Base-by-base conservation (phyloP, 2,329 filamentous ascomycete species). In the Fusarium anguioides region DNA sequence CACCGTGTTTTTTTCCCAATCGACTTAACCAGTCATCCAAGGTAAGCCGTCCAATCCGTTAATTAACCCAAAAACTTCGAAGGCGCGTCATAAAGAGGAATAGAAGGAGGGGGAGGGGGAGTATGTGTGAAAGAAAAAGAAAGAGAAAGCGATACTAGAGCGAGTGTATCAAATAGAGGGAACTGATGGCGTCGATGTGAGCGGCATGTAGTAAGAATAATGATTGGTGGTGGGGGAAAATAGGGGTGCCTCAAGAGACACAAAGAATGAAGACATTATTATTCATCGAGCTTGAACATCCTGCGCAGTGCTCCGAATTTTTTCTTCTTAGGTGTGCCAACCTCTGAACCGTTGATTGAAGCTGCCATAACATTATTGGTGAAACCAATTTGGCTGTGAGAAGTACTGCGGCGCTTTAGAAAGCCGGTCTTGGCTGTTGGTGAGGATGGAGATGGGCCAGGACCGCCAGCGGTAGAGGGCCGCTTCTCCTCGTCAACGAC, bases 261-360 rank as follows among this genome's bases (percentile, higher is more conserved):
- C n/a, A 35, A n/a, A 11, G 24, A n/a, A 10, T 31, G n/a, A 12
- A 21, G 17, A 35, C 17, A 56, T 27, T 11, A 35, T 52, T 78
- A 83, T 63, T 84, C 81, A 61, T 84, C 75, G 56, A 85, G 75
- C 39, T 81, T 76, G 77, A 93, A 91, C 76, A 90, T 89, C 75
- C 83, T 86, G 75, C 90, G 86, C 74, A 93, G 77, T 53, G 82
- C 79, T 39, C 84, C 83, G 76, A 93, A 92, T 77, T 89, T 91
- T 83, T 92, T 92, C 80, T 85, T 87, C 79, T 78, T 83, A 64
- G 55, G 60, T 12, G 46, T 52, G 24, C 64, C 49, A 10, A 67
- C 52, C n/a, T 55, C 61, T 31, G 58, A 47, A 15, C 59, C 65
- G 23, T 69, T 53, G n/a, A 52, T 39, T 11, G 66, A 62, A 29